Conservation (phyloP, 257 asterid species). For the Striga asiatica region DNA sequence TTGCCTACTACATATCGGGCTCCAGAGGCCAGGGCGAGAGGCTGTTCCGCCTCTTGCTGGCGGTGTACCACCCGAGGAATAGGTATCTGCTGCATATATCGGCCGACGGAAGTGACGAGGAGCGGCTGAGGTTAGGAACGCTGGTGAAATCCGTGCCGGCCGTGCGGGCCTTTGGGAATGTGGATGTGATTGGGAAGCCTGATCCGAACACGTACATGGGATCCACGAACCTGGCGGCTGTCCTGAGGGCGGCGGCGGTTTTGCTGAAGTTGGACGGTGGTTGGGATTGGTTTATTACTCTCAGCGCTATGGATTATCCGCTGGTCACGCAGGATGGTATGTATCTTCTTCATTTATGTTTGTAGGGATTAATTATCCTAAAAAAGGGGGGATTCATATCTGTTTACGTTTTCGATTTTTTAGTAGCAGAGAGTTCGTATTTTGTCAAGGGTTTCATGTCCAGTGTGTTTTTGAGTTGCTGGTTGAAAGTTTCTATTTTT, state of each 20-base stretch:
- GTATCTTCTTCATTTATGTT: constrained; percentile 9
- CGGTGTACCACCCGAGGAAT: constrained; percentile 96
- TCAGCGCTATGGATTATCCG: constrained; percentile 87
- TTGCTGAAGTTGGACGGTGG: constrained; percentile 69
- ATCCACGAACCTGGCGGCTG: constrained; percentile 70
- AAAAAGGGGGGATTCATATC: too few species aligned
- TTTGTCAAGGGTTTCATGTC: too few species aligned
- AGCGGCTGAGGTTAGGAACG: constrained; percentile 59
- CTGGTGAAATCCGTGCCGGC: constrained; percentile 68
- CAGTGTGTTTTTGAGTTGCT: too few species aligned
- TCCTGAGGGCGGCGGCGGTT: constrained; percentile 73
- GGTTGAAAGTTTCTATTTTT: constrained; percentile 8
- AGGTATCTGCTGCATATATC: constrained; percentile 81
- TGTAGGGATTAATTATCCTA: not conserved
- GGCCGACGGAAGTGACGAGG: constrained; percentile 58
- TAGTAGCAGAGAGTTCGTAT: too few species aligned
- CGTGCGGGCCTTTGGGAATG: constrained; percentile 74
- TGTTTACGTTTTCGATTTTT: constrained; percentile 2
- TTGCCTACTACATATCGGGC: constrained; percentile 85
- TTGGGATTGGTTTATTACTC: constrained; percentile 96
- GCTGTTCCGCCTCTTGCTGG: constrained; percentile 67
- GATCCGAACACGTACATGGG: constrained; percentile 96
- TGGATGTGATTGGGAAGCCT: constrained; percentile 92
- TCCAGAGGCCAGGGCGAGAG: constrained; percentile 65
- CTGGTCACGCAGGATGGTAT: constrained; percentile 92